phyloP scores from a whole-genome alignment of 129 eudicot species.

The Dittrichia graveolens region DNA sequence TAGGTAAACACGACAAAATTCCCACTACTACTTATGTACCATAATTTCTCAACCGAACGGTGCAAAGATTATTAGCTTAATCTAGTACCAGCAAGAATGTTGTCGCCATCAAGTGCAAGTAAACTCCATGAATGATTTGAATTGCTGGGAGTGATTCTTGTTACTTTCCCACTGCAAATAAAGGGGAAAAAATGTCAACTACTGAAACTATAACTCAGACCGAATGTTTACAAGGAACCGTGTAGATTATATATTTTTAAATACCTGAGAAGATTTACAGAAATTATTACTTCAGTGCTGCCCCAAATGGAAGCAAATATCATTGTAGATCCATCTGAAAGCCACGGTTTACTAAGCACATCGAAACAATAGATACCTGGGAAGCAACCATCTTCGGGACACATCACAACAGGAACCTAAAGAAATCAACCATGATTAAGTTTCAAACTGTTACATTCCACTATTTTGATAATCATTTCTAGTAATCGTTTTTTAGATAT shows the following conservation, averaged over 20 bases:
- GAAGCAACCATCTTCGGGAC: constrained; percentile 81
- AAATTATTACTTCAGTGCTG: constrained; percentile 73
- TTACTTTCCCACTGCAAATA: constrained; percentile 73
- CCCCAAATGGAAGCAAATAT: constrained; percentile 85
- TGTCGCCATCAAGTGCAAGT: constrained; percentile 75
- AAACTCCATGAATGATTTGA: constrained; percentile 80
- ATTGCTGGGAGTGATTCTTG: constrained; percentile 68
- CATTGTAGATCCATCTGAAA: constrained; percentile 87
- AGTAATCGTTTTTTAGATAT: too few species aligned
- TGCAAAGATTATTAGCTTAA: background rate
- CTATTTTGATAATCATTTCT: too few species aligned
- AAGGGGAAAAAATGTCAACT: constrained; percentile 16
- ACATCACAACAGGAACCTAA: constrained; percentile 91
- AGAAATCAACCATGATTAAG: constrained; percentile 3
- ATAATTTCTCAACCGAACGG: constrained; percentile 5
- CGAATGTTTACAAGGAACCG: background rate
- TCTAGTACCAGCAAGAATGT: constrained; percentile 71
- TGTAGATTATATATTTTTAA: constrained; percentile 18
- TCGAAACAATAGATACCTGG: constrained; percentile 80
- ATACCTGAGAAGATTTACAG: constrained; percentile 77
- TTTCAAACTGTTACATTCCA: background rate
- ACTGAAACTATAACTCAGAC: constrained; percentile 10
- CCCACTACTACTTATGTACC: background rate
- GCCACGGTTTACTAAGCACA: constrained; percentile 75
- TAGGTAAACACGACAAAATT: background rate